These are phyloP conservation scores for Rhododendron henanense DNA, from an alignment of 148 eudicot species.

Conservation along the genomic window DNA sequence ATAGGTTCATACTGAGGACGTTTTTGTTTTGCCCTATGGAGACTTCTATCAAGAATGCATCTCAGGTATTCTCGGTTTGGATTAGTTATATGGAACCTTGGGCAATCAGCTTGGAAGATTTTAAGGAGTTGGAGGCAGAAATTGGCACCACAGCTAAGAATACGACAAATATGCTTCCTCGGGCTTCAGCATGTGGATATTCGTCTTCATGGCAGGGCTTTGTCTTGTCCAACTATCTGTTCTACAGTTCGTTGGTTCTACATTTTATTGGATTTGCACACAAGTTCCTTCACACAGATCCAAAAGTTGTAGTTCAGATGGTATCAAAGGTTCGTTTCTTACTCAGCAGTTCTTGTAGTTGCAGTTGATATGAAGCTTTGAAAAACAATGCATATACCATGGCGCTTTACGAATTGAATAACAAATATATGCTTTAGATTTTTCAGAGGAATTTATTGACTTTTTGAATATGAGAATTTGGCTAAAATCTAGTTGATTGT, in stretches of 20 bases:
- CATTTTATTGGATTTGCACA: constrained; percentile 96
- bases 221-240: constrained; percentile 76
- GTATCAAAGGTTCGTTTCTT: constrained; percentile 60
- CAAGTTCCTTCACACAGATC: constrained; percentile 84
- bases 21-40: constrained; percentile 85
- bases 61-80: constrained; percentile 78
- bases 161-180: constrained; percentile 23
- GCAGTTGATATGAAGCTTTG: background rate
- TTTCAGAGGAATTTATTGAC: background rate
- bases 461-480: background rate
- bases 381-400: background rate
- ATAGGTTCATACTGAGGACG: constrained; percentile 76
- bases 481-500: background rate
- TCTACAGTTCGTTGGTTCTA: constrained; percentile 82
- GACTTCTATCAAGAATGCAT: constrained; percentile 67
- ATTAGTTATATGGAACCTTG: constrained; percentile 72
- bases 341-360: background rate
- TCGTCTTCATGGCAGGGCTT: constrained; percentile 72
- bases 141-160: constrained; percentile 25
- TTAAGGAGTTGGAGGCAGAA: constrained; percentile 47
- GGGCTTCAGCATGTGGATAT: constrained; percentile 39
- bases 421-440: background rate
- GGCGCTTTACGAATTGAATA: background rate
- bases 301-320: constrained; percentile 72
- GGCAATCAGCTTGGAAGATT: constrained; percentile 64